These are phyloP conservation scores for Sphagnurus paluster DNA, from an alignment of 1,284 basidiomycete genomes.

Conservation along the genomic window DNA sequence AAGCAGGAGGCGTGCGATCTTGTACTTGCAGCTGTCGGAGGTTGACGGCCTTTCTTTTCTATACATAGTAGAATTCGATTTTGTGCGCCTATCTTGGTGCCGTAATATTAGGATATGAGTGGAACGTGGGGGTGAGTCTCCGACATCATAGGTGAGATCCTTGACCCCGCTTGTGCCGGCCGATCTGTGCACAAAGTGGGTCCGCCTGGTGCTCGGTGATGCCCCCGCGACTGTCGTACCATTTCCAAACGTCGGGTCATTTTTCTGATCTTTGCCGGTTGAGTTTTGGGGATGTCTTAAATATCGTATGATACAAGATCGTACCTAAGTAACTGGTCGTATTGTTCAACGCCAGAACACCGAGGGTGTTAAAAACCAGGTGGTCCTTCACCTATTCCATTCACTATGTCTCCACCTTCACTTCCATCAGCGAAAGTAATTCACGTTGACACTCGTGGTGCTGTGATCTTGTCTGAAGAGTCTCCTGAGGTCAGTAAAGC, in stretches of 20 bases:
- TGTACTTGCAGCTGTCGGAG: slow-evolving; percentile 88
- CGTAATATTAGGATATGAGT: slow-evolving; percentile 4
- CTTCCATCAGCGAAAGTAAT: slow-evolving; percentile 75
- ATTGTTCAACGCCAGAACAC: slow-evolving; percentile 11
- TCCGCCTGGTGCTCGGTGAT: slow-evolving; percentile 5
- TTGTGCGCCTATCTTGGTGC: slow-evolving; percentile 13
- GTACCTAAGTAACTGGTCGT: slow-evolving; percentile 5
- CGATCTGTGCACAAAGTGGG: slow-evolving; percentile 1
- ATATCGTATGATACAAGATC: slow-evolving; percentile 22
- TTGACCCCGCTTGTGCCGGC: background rate
- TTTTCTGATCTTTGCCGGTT: slow-evolving; percentile 18
- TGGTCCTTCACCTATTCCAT: slow-evolving; percentile 7
- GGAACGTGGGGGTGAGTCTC: background rate
- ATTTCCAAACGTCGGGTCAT: slow-evolving; percentile 12
- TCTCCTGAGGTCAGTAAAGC: slow-evolving; percentile 73
- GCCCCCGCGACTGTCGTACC: slow-evolving; percentile 6
- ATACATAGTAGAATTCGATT: slow-evolving; percentile 8
- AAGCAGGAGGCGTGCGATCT: slow-evolving; percentile 84
- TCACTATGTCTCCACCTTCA: slow-evolving; percentile 38
- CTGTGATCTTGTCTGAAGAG: slow-evolving; percentile 87
- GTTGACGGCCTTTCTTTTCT: slow-evolving; percentile 32
- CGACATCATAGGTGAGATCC: background rate
- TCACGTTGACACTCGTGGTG: slow-evolving; percentile 85
- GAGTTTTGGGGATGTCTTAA: slow-evolving; percentile 18
- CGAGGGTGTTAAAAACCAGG: slow-evolving; percentile 3